A percentile compares a stretch with the other conserved stretches of the same genome.
Conservation (phyloP, 164 flowering plant genomes). For the Liriodendron chinense region DNA sequence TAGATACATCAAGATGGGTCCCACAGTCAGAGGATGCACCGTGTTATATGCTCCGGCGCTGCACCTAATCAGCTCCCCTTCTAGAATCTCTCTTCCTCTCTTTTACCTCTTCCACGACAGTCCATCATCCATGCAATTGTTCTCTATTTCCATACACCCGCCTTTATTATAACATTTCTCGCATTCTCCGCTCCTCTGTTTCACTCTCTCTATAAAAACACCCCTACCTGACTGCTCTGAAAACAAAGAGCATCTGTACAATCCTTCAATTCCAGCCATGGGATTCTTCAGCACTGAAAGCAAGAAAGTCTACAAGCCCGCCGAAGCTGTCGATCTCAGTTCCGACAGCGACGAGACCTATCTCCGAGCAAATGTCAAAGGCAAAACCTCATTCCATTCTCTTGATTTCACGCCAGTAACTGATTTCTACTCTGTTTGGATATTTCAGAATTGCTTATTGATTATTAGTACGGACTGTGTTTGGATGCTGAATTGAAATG, state of each 20-base stretch:
- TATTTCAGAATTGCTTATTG: background rate
- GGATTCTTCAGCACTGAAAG: slow-evolving; percentile 30
- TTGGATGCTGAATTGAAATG: background rate
- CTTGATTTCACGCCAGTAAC: background rate
- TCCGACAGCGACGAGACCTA: slow-evolving; percentile 46
- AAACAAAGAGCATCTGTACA: background rate
- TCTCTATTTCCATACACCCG: no score
- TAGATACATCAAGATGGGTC: no score
- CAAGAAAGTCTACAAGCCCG: slow-evolving; percentile 43
- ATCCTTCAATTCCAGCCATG: slow-evolving; percentile 22
- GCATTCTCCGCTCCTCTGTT: background rate
- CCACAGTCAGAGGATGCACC: no score
- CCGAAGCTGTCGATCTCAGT: slow-evolving; percentile 45
- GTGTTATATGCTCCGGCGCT: background rate
- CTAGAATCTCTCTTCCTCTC: background rate
- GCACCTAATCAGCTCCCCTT: background rate
- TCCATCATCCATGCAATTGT: background rate
- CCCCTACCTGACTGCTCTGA: background rate
- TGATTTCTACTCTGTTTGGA: background rate
- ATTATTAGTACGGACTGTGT: background rate
- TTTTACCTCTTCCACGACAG: background rate
- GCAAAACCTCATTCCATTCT: slow-evolving; percentile 17
- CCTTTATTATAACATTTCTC: background rate
- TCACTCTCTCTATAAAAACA: background rate
- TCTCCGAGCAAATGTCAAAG: slow-evolving; percentile 61